Conservation (phyloP, 2,329 filamentous ascomycete species). For the Hypoxylon rubiginosum region DNA sequence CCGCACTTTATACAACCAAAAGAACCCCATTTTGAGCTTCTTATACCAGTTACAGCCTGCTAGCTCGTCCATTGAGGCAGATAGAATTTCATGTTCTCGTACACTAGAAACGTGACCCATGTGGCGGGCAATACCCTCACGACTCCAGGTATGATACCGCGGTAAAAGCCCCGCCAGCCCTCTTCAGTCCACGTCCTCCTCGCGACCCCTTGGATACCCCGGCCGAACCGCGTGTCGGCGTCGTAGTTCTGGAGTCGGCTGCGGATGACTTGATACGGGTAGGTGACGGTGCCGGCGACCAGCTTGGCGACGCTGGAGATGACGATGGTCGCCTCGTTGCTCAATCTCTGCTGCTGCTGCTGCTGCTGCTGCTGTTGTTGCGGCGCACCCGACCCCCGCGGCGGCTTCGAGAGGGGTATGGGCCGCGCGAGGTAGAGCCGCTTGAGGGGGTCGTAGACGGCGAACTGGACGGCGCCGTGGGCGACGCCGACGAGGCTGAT, state of each 20-base stretch:
- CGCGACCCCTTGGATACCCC: constrained; percentile 78
- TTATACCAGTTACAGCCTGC: background rate
- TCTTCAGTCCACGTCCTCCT: constrained; percentile 82
- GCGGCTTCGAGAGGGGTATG: constrained; percentile 18
- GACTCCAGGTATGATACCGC: constrained; percentile 89
- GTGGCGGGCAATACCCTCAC: constrained; percentile 92
- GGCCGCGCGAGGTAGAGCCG: constrained; percentile 67
- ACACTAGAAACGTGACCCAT: constrained; percentile 96
- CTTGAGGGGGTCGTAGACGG: constrained; percentile 85
- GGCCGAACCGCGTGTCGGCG: constrained; percentile 79
- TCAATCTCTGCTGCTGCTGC: constrained; percentile 60
- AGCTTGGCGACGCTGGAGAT: constrained; percentile 87
- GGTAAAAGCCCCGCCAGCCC: constrained; percentile 88
- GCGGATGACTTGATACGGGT: constrained; percentile 94
- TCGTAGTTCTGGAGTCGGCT: constrained; percentile 91
- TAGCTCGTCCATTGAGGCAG: constrained; percentile 62
- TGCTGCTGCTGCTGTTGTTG: no score
- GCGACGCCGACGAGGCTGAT: constrained; percentile 88
- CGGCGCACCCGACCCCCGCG: constrained; percentile 43
- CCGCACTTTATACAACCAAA: background rate
- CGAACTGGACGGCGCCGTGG: constrained; percentile 95
- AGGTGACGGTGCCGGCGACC: constrained; percentile 89
- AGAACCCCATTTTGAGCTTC: background rate
- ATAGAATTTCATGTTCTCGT: constrained; percentile 90
- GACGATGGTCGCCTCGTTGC: constrained; percentile 82